These are phyloP conservation scores for Acer yangbiense DNA, from an alignment of 345 rosid genomes.

Conservation along the genomic window DNA sequence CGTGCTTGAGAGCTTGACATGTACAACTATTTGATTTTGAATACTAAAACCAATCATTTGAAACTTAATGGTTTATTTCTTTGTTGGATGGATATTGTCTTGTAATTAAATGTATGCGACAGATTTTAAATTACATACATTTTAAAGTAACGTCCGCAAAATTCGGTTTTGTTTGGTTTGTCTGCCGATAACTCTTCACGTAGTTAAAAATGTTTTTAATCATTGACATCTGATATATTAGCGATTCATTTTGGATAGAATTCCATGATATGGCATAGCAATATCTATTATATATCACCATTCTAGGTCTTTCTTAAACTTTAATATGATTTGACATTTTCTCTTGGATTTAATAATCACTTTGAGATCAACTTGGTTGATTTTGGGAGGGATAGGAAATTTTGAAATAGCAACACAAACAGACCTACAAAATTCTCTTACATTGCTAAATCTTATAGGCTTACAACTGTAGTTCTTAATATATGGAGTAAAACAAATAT, in stretches of 20 bases:
- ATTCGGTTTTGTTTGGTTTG: not conserved
- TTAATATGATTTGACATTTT: not conserved
- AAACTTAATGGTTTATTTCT: not conserved
- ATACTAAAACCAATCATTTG: not conserved
- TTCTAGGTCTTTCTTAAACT: not conserved
- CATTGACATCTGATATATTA: not conserved
- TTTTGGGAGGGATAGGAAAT: not conserved
- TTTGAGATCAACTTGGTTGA: not conserved
- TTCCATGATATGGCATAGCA: not conserved
- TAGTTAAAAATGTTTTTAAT: not conserved
- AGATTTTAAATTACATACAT: not conserved
- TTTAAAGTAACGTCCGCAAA: not conserved
- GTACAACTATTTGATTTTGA: not conserved
- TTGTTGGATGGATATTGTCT: not conserved
- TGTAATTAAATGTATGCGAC: not conserved
- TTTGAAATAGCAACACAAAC: not conserved
- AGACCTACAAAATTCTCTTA: slow-evolving; percentile 1
- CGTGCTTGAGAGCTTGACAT: not conserved
- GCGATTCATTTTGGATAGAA: not conserved
- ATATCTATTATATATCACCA: not conserved
- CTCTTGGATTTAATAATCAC: not conserved
- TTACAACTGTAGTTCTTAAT: not conserved
- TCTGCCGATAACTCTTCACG: not conserved
- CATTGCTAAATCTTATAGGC: not conserved
- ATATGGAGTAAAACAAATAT: not conserved